Percentiles rank a stretch among this genome's conserved stretches.
Evolutionary conservation across 768 basidiomycete genomes (phyloP).

Genomic region (Saitozyma podzolica): DNA sequence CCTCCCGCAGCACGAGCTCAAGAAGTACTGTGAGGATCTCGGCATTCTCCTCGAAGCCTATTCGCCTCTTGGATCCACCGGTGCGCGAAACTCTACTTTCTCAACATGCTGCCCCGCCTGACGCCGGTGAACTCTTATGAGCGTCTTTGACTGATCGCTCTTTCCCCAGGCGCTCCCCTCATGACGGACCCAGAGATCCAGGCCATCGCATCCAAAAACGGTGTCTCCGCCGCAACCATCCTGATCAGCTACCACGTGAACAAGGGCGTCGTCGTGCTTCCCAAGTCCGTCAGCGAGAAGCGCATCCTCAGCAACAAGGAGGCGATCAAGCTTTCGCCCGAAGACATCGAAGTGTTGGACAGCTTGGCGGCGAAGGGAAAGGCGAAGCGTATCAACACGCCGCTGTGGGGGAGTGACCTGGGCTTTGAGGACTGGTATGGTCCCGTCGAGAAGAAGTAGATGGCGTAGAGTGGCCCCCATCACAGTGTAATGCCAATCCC

Average conservation of each 20-base stretch:
- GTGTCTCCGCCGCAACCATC: constrained; percentile 66
- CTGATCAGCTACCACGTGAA: constrained; percentile 52
- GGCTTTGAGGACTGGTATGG: constrained; percentile 34
- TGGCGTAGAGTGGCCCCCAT: no score
- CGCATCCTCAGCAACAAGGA: constrained; percentile 53
- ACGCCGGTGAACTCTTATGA: constrained; percentile 22
- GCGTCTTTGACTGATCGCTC: neutral
- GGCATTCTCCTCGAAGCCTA: constrained; percentile 68
- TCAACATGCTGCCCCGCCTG: neutral
- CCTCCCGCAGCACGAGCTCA: constrained; percentile 71
- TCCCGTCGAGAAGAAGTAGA: no score
- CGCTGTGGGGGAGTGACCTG: constrained; percentile 30
- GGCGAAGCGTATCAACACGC: constrained; percentile 37
- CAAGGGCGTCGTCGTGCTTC: constrained; percentile 68
- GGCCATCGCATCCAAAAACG: constrained; percentile 67
- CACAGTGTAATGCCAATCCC: no score
- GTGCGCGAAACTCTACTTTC: neutral
- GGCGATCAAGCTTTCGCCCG: constrained; percentile 25
- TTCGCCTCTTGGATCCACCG: constrained; percentile 56
- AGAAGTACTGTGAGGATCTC: constrained; percentile 69
- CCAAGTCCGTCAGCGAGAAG: constrained; percentile 72
- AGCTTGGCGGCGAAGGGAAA: constrained; percentile 34
- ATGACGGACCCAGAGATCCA: constrained; percentile 63
- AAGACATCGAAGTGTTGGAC: constrained; percentile 34
- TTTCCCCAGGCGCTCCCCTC: constrained; percentile 69